Percentiles rank a stretch among this genome's conserved stretches.
Evolutionary conservation across 2,329 filamentous ascomycete genomes (phyloP).

Genomic region (Trichoderma cornu-damae): DNA sequence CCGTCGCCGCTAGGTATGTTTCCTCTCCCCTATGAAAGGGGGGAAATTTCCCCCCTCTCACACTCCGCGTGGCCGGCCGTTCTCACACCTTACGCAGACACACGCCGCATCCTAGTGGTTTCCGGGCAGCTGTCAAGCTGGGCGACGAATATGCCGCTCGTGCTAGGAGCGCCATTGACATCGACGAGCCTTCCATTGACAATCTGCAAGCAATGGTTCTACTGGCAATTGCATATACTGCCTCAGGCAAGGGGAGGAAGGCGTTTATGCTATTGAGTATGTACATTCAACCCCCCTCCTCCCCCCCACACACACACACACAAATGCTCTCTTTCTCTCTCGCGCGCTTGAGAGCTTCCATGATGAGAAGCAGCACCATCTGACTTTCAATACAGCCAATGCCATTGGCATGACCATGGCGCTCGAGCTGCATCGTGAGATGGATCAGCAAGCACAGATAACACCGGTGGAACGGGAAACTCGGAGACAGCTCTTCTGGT

Average conservation of each 20-base stretch:
- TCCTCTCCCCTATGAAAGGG: neutral
- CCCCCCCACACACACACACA: no score
- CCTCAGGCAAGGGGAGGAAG: slow-evolving; percentile 74
- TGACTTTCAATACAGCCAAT: slow-evolving; percentile 10
- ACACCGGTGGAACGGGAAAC: slow-evolving; percentile 68
- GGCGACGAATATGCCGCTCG: slow-evolving; percentile 70
- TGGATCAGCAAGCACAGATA: slow-evolving; percentile 57
- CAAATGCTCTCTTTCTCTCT: no score
- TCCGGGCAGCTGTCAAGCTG: slow-evolving; percentile 60
- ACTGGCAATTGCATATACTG: slow-evolving; percentile 69
- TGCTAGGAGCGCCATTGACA: slow-evolving; percentile 65
- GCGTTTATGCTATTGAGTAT: slow-evolving; percentile 80
- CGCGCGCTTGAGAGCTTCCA: no score
- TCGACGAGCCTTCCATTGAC: slow-evolving; percentile 76
- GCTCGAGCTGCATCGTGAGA: slow-evolving; percentile 73
- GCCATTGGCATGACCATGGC: slow-evolving; percentile 74
- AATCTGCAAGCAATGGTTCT: slow-evolving; percentile 70
- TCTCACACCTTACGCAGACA: slow-evolving; percentile 43
- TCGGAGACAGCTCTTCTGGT: slow-evolving; percentile 79
- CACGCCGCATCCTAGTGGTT: slow-evolving; percentile 60
- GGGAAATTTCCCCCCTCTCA: no score
- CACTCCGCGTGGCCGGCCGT: neutral
- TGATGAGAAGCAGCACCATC: neutral
- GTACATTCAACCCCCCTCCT: slow-evolving; percentile 20
- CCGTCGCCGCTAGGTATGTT: slow-evolving; percentile 56